phyloP scores from a whole-genome alignment of 1,284 basidiomycete species.

The Coriolopsis trogii region DNA sequence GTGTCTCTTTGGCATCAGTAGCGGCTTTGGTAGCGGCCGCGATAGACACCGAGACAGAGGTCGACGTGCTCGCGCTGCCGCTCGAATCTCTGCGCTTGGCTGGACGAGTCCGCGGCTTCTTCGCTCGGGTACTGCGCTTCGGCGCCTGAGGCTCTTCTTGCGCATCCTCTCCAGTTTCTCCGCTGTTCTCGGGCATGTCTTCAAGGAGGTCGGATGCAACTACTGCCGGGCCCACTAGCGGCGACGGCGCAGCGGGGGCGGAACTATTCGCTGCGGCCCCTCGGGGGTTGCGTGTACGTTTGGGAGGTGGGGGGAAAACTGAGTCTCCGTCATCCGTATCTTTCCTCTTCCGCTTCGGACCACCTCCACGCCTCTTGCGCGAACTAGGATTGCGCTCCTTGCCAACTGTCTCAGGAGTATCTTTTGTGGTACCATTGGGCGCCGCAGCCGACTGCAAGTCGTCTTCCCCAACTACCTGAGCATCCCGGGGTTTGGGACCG shows the following conservation, averaged over 20 bases:
- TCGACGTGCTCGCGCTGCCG: constrained; percentile 36
- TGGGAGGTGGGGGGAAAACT: constrained; percentile 73
- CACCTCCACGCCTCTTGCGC: constrained; percentile 41
- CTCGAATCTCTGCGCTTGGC: constrained; percentile 34
- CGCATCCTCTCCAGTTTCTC: constrained; percentile 27
- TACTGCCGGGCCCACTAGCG: constrained; percentile 30
- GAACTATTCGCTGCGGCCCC: constrained; percentile 32
- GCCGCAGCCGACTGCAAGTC: constrained; percentile 22
- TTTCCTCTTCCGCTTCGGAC: constrained; percentile 57
- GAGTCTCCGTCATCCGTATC: constrained; percentile 66
- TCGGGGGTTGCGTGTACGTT: constrained; percentile 58
- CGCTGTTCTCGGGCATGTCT: constrained; percentile 27
- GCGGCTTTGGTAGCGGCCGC: constrained; percentile 23
- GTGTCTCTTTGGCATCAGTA: constrained; percentile 5
- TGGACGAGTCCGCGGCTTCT: constrained; percentile 27
- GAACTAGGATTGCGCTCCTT: constrained; percentile 34
- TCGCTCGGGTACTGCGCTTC: constrained; percentile 32
- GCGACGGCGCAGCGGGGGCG: constrained; percentile 27
- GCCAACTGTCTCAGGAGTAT: constrained; percentile 11
- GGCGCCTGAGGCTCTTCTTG: constrained; percentile 27
- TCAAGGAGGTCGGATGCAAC: constrained; percentile 26
- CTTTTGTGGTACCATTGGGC: constrained; percentile 17
- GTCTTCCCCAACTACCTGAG: constrained; percentile 29
- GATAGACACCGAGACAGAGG: constrained; percentile 35
- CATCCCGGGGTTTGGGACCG: constrained; percentile 52